These are phyloP conservation scores for Penicillium verrucosum DNA, from an alignment of 2,329 filamentous ascomycete species.

Conservation along the genomic window DNA sequence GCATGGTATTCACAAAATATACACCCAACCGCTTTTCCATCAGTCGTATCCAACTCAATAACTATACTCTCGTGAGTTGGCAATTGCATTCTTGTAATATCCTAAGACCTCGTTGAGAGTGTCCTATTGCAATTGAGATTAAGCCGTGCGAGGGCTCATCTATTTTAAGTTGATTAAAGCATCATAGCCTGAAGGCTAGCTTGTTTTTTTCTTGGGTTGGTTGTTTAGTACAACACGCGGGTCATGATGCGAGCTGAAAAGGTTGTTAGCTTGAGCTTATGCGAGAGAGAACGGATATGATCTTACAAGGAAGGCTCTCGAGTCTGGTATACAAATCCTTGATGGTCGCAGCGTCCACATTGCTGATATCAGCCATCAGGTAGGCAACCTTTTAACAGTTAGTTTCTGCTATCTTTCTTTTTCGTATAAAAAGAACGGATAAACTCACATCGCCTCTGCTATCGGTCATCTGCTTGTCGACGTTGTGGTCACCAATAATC, in stretches of 20 bases:
- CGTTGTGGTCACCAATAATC: constrained; percentile 90
- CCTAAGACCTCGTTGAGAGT: constrained; percentile 22
- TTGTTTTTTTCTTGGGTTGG: not conserved
- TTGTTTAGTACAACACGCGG: constrained; percentile 42
- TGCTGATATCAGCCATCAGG: constrained; percentile 95
- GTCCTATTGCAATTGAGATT: constrained; percentile 4
- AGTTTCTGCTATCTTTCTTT: constrained; percentile 1
- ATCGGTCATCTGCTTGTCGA: constrained; percentile 98
- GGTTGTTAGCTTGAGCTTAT: not conserved
- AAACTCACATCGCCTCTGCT: constrained; percentile 76
- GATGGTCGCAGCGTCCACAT: constrained; percentile 75
- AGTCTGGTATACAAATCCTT: constrained; percentile 80
- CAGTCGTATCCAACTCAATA: constrained; percentile 1
- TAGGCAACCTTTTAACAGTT: constrained; percentile 66
- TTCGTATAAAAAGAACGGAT: too few relatives aligned
- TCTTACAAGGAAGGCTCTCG: constrained; percentile 75
- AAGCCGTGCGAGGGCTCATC: constrained; percentile 1
- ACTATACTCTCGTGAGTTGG: not conserved
- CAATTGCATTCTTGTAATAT: not conserved
- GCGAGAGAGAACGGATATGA: not conserved
- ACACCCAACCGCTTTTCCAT: constrained; percentile 4
- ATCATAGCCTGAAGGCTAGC: constrained; percentile 3
- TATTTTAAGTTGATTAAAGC: constrained; percentile 24
- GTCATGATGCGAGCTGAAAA: constrained; percentile 46
- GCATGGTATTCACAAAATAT: constrained; percentile 10